Conservation (phyloP, 768 basidiomycete species). For the Boletus speciosus region DNA sequence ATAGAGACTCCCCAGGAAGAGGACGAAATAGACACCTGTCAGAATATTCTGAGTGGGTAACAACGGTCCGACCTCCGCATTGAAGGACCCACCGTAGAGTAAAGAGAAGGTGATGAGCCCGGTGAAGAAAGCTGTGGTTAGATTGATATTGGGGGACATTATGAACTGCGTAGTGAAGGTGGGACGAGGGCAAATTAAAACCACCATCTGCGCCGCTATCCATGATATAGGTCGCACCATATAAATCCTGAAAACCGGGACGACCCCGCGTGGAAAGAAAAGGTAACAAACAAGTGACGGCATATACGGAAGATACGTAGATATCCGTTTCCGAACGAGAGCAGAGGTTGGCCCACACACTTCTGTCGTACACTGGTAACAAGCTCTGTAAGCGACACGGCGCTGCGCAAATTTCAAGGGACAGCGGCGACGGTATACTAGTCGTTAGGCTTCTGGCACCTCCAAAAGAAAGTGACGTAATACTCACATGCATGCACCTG, state of each 20-base stretch:
- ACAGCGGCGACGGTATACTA: too few relatives aligned
- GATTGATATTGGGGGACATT: neutral
- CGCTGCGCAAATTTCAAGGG: too few relatives aligned
- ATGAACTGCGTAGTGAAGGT: neutral
- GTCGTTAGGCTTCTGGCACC: too few relatives aligned
- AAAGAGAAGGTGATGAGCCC: slow-evolving; percentile 9
- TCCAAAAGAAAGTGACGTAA: too few relatives aligned
- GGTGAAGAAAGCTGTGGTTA: slow-evolving; percentile 6
- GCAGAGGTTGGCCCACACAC: too few relatives aligned
- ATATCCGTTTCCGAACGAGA: neutral
- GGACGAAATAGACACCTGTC: slow-evolving; percentile 5
- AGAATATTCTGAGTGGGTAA: neutral
- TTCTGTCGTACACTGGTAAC: too few relatives aligned
- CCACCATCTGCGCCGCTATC: neutral
- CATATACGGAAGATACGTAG: neutral
- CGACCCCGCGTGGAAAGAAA: neutral
- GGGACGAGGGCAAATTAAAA: too few relatives aligned
- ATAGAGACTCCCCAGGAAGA: slow-evolving; percentile 6
- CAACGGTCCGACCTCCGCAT: neutral
- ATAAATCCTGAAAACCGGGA: neutral
- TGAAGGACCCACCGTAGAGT: neutral
- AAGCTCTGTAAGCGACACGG: too few relatives aligned
- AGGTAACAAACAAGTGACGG: neutral
- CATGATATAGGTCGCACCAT: neutral
- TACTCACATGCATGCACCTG: too few relatives aligned